Evolutionary conservation across 768 basidiomycete species (phyloP), one percentile per base, ranked within the genome.

Genomic region (Coprinopsis marcescibilis): DNA sequence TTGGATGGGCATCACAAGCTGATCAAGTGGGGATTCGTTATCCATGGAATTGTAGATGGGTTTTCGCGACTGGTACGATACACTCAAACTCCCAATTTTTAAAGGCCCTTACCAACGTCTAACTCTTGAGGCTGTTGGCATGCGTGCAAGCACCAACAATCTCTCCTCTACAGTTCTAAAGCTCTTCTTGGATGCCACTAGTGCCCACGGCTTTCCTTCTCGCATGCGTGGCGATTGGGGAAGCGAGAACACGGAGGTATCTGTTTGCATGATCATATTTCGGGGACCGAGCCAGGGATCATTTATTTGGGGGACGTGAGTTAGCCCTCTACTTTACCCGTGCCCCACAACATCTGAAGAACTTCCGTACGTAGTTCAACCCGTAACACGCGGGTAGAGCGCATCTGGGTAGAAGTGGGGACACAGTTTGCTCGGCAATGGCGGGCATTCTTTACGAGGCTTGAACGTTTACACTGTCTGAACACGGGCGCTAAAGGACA

Each of bases 371-470:
- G 20, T 26, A 62, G 60, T 12, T 71, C 63, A 0, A 68, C 64
- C 0, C 37, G 44, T 1, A 72, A 72, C 41, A 62, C 60, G 0
- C 52, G 60, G 1, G 70, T 72, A 29, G 71, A 74, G 47, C 50
- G 61, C 0, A 49, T 73, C 0, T 73, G 72, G 72, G 66, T 68
- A 7, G 66, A 73, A 43, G 56, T 67, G 25, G 67, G 68, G 0
- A 21, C 49, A 0, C 56, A 68, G 7, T 70, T 73, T 57, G 60
- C 52, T 1, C 53, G 58, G 1, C 2, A 15, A 10, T 73, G 72
- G 72, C 36, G 55, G 7, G 65, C 58, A 1, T 72, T 73, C 46
- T 73, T 74, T 42, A 45, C 21, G 0, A 47, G 53, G 0, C 59
- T 73, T 0, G 68, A 70, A 34, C 37, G 52, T 1, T 40, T 60